Base-by-base conservation (phyloP, 352 stramenopile species). In the Pythium utonaiense region DNA sequence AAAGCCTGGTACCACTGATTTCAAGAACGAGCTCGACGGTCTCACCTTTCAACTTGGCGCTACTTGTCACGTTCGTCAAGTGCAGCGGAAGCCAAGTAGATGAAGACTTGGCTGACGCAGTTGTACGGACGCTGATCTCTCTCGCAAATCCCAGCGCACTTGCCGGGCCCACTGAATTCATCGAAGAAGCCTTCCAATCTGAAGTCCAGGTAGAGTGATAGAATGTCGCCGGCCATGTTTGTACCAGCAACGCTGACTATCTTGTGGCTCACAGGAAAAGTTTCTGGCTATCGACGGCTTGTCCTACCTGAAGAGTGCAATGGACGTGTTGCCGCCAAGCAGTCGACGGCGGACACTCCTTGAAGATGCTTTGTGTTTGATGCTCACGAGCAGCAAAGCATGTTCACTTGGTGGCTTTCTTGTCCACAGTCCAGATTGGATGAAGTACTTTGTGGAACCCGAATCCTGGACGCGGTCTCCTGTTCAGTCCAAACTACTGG, bases 231-330 rank as follows among this genome's bases (percentile, higher is more conserved):
- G n/a, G n/a, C n/a, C n/a, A n/a, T n/a, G n/a, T 22, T 3, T 42
- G 36, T 17, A n/a, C 3, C 0, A 4, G 17, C 38, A 21, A 5
- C 10, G 42, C 3, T 16, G 19, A 16, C n/a, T n/a, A 6, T 8
- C n/a, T 45, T 61, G 31, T 21, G n/a, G n/a, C n/a, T n/a, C n/a
- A n/a, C n/a, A 62, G 55, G 48, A 44, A 49, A 62, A 55, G n/a
- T 62, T 62, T 17, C 14, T 55, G 3, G 7, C 16, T 5, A 21
- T 55, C 8, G 41, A 31, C 34, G 55, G 55, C 1, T 30, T 62
- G 3, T 21, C 24, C n/a, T 25, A 36, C 52, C 19, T 62, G 5
- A 48, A 45, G 24, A 7, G n/a, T n/a, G 55, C 55, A 10, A 62
- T 62, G 14, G 45, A 62, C 17, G 33, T 7, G 2, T 3, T 49